These are phyloP conservation scores for Chaetomium sp. DNA, from an alignment of 2,329 filamentous ascomycete species.

Conservation along the genomic window DNA sequence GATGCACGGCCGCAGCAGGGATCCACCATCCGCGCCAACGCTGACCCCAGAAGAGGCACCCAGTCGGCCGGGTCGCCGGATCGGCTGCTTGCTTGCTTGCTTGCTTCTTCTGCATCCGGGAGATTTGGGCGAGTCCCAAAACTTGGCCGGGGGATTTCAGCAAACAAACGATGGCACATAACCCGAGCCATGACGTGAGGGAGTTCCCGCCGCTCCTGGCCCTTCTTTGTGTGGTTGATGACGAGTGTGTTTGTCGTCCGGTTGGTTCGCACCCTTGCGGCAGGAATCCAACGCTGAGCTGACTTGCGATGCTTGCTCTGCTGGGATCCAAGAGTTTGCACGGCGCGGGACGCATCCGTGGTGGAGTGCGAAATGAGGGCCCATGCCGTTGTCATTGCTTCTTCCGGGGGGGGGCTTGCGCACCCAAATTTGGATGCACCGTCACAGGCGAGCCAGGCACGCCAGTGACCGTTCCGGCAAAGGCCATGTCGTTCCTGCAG, in stretches of 20 bases:
- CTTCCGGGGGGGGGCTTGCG: not conserved
- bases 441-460: not conserved
- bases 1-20: not conserved
- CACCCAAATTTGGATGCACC: constrained; percentile 15
- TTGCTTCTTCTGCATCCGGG: not conserved
- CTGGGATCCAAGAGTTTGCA: not conserved
- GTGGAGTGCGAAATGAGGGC: not conserved
- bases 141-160: not conserved
- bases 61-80: not conserved
- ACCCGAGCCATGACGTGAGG: not conserved
- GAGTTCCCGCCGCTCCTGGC: not conserved
- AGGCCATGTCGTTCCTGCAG: constrained; percentile 12
- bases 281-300: not conserved
- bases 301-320: not conserved
- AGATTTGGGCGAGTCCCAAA: not conserved
- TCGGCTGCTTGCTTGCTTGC: not conserved
- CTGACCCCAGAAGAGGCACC: too few species aligned
- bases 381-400: not conserved
- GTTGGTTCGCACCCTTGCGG: not conserved
- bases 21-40: not conserved
- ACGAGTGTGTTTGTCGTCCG: not conserved
- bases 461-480: constrained; percentile 2
- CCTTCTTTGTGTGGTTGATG: too few species aligned
- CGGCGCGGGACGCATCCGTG: constrained; percentile 3
- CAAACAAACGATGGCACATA: not conserved